Evolutionary conservation across 2,329 filamentous ascomycete genomes (phyloP), one percentile per base, ranked within the genome.

Genomic region (Geosmithia flava): DNA sequence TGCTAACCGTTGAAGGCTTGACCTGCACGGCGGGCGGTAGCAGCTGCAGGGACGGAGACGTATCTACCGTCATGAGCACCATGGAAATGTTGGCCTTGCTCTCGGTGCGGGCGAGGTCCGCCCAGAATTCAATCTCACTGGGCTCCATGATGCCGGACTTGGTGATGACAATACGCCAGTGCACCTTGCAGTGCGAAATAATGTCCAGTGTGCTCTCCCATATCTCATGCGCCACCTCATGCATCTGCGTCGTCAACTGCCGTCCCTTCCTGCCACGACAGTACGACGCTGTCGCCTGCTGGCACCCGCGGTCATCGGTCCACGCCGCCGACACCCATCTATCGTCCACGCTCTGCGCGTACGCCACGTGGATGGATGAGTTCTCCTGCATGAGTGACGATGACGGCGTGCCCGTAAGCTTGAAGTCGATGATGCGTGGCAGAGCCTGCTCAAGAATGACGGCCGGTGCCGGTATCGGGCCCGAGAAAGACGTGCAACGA

Each of bases 261-360:
- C 73, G 69, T 54, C 75, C 69, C 63, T 79, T 74, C 51, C 81
- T 70, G 16, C 79, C 70, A 43, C 91, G 67, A 55, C 83, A 87
- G 62, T 89, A 91, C 0, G 85, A 83, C 1, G 81, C 76, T 16
- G 76, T 85, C 54, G 81, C 79, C 60, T 90, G 85, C 51, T 85
- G 79, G 50, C 77, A 79, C 2, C 87, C 87, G 23, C 77, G 76
- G 54, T 81, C 87, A 58, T 94, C 86, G 1, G 83, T 87, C 87
- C 87, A 94, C 1, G 84, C 83, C 6, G 80, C 84, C 13, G 82
- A 83, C 39, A 93, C 68, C 88, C 88, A 95, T 8, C 81, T 71
- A 19, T 83, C 79, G 59, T 91, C 85, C 11, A 82, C 70, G 57
- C 85, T 90, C 48, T 81, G 75, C 2, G 84, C 78, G 57, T 94